Conservation (phyloP, 768 basidiomycete genomes). For the Russula sp. region DNA sequence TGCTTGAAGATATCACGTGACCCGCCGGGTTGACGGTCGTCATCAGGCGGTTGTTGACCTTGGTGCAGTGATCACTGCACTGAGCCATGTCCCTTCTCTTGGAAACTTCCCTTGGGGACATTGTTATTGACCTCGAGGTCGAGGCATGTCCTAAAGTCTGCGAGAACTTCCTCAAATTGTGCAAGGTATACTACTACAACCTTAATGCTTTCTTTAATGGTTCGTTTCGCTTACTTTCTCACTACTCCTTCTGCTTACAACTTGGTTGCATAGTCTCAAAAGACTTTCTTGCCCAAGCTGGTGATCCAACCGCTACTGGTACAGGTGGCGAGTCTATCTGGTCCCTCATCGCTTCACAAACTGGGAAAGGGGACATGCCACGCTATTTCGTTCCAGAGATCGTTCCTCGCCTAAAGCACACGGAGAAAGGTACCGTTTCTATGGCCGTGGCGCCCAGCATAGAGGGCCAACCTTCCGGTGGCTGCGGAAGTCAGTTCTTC, state of each 20-base stretch:
- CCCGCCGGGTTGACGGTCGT: too few relatives aligned
- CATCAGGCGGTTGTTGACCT: too few relatives aligned
- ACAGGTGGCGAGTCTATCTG: constrained; percentile 88
- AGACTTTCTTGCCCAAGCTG: constrained; percentile 92
- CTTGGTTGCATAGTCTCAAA: constrained; percentile 68
- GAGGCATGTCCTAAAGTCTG: constrained; percentile 86
- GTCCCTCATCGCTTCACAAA: constrained; percentile 58
- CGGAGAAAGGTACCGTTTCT: constrained; percentile 79
- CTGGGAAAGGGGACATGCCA: constrained; percentile 32
- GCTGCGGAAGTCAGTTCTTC: constrained; percentile 96
- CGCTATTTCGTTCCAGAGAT: constrained; percentile 89
- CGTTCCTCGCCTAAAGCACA: constrained; percentile 76
- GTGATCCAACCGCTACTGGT: constrained; percentile 94
- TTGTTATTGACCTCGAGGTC: constrained; percentile 93
- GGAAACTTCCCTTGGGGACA: constrained; percentile 94
- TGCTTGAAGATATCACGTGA: background rate
- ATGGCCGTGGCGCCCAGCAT: constrained; percentile 93
- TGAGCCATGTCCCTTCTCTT: constrained; percentile 83
- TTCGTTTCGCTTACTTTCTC: constrained; percentile 27
- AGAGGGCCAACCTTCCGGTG: constrained; percentile 50
- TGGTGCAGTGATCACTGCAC: background rate
- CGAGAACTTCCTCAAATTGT: constrained; percentile 95
- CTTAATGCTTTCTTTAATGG: constrained; percentile 98
- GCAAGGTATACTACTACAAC: constrained; percentile 96
- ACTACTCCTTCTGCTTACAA: background rate